Percentiles rank a stretch among this genome's conserved stretches.
Evolutionary conservation across 1,139 yeast species (phyloP).

Genomic region (Komagataea norvegica): DNA sequence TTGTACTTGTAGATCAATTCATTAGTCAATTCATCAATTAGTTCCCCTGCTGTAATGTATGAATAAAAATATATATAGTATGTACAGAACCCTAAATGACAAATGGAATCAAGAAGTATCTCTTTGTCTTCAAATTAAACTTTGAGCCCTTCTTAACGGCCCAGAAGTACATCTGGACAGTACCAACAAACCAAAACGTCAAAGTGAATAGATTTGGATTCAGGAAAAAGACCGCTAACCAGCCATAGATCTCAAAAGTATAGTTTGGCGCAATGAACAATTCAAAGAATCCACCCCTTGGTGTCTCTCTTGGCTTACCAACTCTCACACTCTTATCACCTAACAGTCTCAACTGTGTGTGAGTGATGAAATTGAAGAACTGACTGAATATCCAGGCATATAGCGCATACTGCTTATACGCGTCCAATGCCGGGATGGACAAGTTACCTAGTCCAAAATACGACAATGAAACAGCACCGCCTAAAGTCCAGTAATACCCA

Average conservation of each 20-base stretch:
- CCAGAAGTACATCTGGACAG: slow-evolving; percentile 71
- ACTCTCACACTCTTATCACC: slow-evolving; percentile 34
- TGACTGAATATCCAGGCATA: slow-evolving; percentile 63
- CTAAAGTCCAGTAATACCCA: slow-evolving; percentile 84
- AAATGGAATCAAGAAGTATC: slow-evolving; percentile 34
- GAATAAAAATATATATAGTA: neutral
- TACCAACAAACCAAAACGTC: slow-evolving; percentile 64
- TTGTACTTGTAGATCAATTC: too few relatives aligned
- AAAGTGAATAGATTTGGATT: slow-evolving; percentile 76
- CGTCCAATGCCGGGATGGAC: slow-evolving; percentile 22
- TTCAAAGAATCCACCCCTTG: slow-evolving; percentile 42
- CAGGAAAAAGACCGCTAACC: slow-evolving; percentile 66
- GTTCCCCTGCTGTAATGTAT: too few relatives aligned
- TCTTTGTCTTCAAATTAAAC: slow-evolving; percentile 34
- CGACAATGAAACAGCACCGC: slow-evolving; percentile 68
- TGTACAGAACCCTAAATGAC: slow-evolving; percentile 19
- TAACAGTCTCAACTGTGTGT: slow-evolving; percentile 38
- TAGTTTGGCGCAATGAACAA: slow-evolving; percentile 66
- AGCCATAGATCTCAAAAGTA: slow-evolving; percentile 74
- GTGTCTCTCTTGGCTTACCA: slow-evolving; percentile 34
- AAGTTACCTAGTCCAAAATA: slow-evolving; percentile 62
- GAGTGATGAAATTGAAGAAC: slow-evolving; percentile 67
- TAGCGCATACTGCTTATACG: slow-evolving; percentile 28
- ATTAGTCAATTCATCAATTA: too few relatives aligned
- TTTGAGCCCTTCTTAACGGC: slow-evolving; percentile 56